These are phyloP conservation scores for Colletotrichum lini DNA, from an alignment of 2,329 filamentous ascomycete species.

Conservation along the genomic window DNA sequence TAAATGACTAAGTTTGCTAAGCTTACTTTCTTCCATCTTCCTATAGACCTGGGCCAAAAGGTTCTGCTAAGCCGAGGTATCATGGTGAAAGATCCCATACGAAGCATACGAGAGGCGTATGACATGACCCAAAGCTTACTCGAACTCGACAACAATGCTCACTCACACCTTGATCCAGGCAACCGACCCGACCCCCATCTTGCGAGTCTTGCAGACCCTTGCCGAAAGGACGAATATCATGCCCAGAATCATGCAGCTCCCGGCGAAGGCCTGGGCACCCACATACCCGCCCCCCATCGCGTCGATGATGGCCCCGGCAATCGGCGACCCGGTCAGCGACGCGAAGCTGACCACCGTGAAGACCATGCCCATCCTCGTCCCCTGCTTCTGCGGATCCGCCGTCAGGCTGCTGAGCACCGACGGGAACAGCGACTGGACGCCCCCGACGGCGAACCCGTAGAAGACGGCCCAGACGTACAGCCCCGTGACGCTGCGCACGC, in stretches of 20 bases:
- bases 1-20: too few species aligned
- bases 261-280: constrained; percentile 45
- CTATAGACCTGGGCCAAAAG: too few species aligned
- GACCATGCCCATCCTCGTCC: constrained; percentile 60
- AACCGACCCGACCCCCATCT: constrained; percentile 21
- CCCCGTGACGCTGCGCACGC: constrained; percentile 44
- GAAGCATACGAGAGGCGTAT: too few species aligned
- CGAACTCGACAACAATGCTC: background rate
- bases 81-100: too few species aligned
- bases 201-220: constrained; percentile 37
- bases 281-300: constrained; percentile 44
- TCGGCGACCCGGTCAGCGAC: constrained; percentile 58
- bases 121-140: too few species aligned
- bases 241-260: constrained; percentile 39
- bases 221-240: constrained; percentile 39
- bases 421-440: constrained; percentile 51
- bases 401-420: constrained; percentile 57
- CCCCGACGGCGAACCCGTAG: constrained; percentile 49
- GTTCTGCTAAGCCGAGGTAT: too few species aligned
- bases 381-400: constrained; percentile 57
- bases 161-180: constrained; percentile 27
- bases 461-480: constrained; percentile 49
- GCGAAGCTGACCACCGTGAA: constrained; percentile 59
- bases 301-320: constrained; percentile 50
- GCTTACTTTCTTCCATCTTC: too few species aligned